These are phyloP conservation scores for Astrothelium macrocarpum DNA, from an alignment of 495 filamentous ascomycete genomes.

Conservation along the genomic window DNA sequence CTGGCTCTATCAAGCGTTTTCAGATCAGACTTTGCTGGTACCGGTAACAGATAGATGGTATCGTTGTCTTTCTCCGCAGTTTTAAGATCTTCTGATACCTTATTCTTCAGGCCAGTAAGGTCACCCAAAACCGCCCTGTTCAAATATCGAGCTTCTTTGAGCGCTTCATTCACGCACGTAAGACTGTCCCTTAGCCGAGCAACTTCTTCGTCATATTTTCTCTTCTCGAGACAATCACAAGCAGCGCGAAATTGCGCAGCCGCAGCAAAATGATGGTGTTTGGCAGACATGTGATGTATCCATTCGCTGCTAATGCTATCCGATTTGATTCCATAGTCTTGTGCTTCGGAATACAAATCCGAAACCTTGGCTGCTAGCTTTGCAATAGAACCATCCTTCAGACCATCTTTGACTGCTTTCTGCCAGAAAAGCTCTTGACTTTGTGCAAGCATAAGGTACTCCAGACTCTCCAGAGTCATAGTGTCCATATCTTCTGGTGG, in stretches of 20 bases:
- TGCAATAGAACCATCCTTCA: conserved; percentile 85
- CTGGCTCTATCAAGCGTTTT: conserved; percentile 74
- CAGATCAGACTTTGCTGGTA: conserved; percentile 82
- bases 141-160: conserved; percentile 79
- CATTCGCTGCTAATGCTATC: conserved; percentile 85
- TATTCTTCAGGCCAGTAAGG: conserved; percentile 70
- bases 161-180: conserved; percentile 70
- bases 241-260: conserved; percentile 94
- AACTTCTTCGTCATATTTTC: conserved; percentile 93
- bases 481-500: conserved; percentile 95
- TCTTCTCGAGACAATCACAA: conserved; percentile 84
- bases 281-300: conserved; percentile 97
- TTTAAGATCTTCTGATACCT: conserved; percentile 78
- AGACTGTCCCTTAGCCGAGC: conserved; percentile 74
- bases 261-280: conserved; percentile 95
- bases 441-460: conserved; percentile 78
- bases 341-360: conserved; percentile 77
- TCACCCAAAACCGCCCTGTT: conserved; percentile 76
- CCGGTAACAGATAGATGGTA: conserved; percentile 76
- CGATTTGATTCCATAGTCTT: conserved; percentile 77
- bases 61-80: conserved; percentile 95
- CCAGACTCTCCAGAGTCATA: conserved; percentile 71
- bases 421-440: conserved; percentile 98
- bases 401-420: conserved; percentile 86
- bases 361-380: conserved; percentile 87